Evolutionary conservation across 495 filamentous ascomycete genomes (phyloP).

Genomic region (Neurospora sp.): DNA sequence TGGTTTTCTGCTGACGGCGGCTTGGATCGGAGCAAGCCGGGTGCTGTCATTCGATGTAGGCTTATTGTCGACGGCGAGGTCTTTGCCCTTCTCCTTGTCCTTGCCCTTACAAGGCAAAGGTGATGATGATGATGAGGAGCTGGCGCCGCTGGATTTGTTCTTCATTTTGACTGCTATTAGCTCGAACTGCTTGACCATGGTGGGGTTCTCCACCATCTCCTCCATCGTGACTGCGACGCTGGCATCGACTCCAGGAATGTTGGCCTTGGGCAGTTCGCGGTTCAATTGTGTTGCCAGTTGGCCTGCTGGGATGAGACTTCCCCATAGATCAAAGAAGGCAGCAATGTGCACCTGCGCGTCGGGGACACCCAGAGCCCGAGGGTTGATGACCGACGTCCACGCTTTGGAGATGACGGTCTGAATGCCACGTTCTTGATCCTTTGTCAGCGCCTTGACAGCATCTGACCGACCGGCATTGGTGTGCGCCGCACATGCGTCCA

Average conservation of each 20-base stretch:
- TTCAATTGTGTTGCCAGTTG: slow-evolving; percentile 35
- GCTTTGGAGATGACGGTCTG: slow-evolving; percentile 28
- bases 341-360: slow-evolving; percentile 33
- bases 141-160: slow-evolving; percentile 2
- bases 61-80: background rate
- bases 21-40: background rate
- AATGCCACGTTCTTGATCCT: slow-evolving; percentile 20
- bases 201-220: slow-evolving; percentile 37
- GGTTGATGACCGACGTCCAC: slow-evolving; percentile 33
- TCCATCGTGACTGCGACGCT: slow-evolving; percentile 27
- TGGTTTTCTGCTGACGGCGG: slow-evolving; percentile 12
- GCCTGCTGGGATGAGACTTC: slow-evolving; percentile 33
- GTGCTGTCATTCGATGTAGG: background rate
- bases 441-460: slow-evolving; percentile 10
- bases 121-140: background rate
- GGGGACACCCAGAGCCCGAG: slow-evolving; percentile 28
- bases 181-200: slow-evolving; percentile 39
- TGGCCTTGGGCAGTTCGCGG: slow-evolving; percentile 23
- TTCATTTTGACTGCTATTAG: slow-evolving; percentile 33
- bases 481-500: slow-evolving; percentile 5
- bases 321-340: slow-evolving; percentile 41
- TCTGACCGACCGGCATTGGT: slow-evolving; percentile 10
- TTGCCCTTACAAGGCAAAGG: background rate
- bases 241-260: slow-evolving; percentile 9
- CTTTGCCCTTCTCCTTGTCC: slow-evolving; percentile 12